Base-by-base conservation (phyloP, 768 basidiomycete genomes). In the Rhodotorula kratochvilovae region DNA sequence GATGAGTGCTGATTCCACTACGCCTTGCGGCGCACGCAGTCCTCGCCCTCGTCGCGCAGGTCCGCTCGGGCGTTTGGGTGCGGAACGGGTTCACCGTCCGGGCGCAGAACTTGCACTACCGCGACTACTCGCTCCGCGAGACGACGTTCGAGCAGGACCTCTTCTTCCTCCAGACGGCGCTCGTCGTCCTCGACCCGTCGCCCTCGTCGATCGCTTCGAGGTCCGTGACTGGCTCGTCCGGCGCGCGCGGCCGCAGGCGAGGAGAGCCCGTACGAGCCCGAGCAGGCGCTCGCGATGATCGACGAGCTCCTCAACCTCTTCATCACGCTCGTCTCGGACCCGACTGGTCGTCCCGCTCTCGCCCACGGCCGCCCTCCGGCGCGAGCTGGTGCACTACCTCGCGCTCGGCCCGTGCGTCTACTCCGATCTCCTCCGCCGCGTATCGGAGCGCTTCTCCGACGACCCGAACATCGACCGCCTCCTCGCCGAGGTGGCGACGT, bases 1-100 rank as follows among this genome's bases (percentile, higher is more conserved):
- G 48, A 27, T 21, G 25, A 50, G 25, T 6, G 46, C 25, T 29
- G 29, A 15, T 33, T 50, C 17, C 27, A 10, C 13, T 15, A 15
- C 15, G 8, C 17, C 8, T 35, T 7, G 6, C 48, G 2, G 25
- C 25, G 3, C 27, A 23, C 48, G 25, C 55, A 78, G 78, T 71
- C n/a, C 21, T 93, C 36, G 86, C 88, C 2, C 92, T 94, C 88
- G 88, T 95, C 56, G 92, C 94, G 0, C 96, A 98, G 79, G 92
- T 97, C 61, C 87, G 93, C 35, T 90, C 91, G 0, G 93, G 93
- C 0, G 84, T 98, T 8, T 99, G 96, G 96, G 94, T 96, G 15
- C 89, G 95, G 64, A 99, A 99, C 76, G 96, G 96, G 7, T 91
- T 93, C 77, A 90, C 90, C 25, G 94, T 98, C 75, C 89, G 95